These are phyloP conservation scores for Mycena chlorophos DNA, from an alignment of 768 basidiomycete genomes.

Conservation along the genomic window DNA sequence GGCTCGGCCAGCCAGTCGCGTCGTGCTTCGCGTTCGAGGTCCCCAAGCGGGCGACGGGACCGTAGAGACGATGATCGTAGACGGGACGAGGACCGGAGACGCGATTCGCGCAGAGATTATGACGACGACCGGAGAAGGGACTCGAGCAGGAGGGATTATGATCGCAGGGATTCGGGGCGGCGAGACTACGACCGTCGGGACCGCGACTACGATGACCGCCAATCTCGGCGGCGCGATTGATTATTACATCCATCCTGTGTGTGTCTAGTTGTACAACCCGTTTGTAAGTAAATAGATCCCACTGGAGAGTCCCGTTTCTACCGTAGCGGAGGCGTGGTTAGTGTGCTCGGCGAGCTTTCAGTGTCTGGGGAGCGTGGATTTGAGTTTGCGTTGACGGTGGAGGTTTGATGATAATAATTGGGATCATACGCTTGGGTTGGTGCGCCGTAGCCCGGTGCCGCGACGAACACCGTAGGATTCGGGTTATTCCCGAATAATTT, in stretches of 20 bases:
- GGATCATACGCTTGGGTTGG: no score
- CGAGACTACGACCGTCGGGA: slow-evolving; percentile 34
- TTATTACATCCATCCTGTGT: neutral
- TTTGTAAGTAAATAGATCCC: neutral
- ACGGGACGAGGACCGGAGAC: slow-evolving; percentile 28
- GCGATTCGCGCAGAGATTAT: slow-evolving; percentile 15
- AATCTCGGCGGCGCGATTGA: slow-evolving; percentile 28
- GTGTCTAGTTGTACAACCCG: neutral
- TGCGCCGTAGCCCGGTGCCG: no score
- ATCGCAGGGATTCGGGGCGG: slow-evolving; percentile 26
- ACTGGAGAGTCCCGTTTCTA: neutral
- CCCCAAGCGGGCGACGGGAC: slow-evolving; percentile 40
- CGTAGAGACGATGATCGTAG: slow-evolving; percentile 38
- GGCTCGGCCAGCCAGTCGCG: slow-evolving; percentile 47
- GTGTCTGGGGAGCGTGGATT: slow-evolving; percentile 11
- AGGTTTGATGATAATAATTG: no score
- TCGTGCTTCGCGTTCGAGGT: slow-evolving; percentile 44
- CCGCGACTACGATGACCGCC: slow-evolving; percentile 33
- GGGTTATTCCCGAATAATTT: neutral
- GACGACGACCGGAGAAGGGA: slow-evolving; percentile 9
- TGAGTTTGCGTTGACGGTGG: neutral
- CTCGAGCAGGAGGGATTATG: slow-evolving; percentile 18
- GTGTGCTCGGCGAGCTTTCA: slow-evolving; percentile 15
- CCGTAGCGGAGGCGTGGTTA: slow-evolving; percentile 18
- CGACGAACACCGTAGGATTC: no score